phyloP scores from a whole-genome alignment of 2,329 filamentous ascomycete species.

The Claviceps purpurea region DNA sequence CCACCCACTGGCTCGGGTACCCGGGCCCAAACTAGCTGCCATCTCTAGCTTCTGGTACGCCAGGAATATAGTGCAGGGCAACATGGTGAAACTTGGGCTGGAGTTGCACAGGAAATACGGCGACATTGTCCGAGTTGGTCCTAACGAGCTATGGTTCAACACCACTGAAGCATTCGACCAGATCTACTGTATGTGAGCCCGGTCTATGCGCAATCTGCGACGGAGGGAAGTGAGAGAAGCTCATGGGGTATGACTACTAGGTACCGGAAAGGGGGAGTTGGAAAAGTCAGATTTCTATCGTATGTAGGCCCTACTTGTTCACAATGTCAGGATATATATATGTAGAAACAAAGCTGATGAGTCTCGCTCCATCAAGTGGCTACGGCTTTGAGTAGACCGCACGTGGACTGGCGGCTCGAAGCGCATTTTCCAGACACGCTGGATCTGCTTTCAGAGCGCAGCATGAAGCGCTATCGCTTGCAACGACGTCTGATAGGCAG shows the following conservation, averaged over 20 bases:
- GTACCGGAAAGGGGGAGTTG: slow-evolving; percentile 28
- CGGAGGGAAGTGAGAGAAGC: neutral
- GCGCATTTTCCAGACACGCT: slow-evolving; percentile 29
- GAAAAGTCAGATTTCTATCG: slow-evolving; percentile 41
- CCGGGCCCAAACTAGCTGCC: slow-evolving; percentile 33
- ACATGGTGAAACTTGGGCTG: slow-evolving; percentile 26
- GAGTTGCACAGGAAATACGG: slow-evolving; percentile 34
- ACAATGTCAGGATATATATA: too few species aligned
- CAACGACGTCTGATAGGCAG: slow-evolving; percentile 37
- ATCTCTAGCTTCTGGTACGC: slow-evolving; percentile 36
- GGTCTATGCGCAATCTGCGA: neutral
- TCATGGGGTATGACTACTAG: slow-evolving; percentile 14
- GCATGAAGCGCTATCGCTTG: slow-evolving; percentile 31
- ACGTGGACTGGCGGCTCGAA: slow-evolving; percentile 23
- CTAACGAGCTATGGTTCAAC: slow-evolving; percentile 40
- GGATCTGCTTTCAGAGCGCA: slow-evolving; percentile 36
- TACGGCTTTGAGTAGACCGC: slow-evolving; percentile 11
- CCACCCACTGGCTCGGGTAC: slow-evolving; percentile 30
- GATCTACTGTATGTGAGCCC: slow-evolving; percentile 29
- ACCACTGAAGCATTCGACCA: slow-evolving; percentile 31
- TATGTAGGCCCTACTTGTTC: slow-evolving; percentile 14
- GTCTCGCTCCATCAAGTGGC: slow-evolving; percentile 22
- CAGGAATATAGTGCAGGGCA: slow-evolving; percentile 29
- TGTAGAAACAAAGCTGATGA: neutral
- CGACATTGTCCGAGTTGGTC: slow-evolving; percentile 36